Evolutionary conservation across 2,329 filamentous ascomycete species (phyloP).

Genomic region (Tolypocladium pustulatum): DNA sequence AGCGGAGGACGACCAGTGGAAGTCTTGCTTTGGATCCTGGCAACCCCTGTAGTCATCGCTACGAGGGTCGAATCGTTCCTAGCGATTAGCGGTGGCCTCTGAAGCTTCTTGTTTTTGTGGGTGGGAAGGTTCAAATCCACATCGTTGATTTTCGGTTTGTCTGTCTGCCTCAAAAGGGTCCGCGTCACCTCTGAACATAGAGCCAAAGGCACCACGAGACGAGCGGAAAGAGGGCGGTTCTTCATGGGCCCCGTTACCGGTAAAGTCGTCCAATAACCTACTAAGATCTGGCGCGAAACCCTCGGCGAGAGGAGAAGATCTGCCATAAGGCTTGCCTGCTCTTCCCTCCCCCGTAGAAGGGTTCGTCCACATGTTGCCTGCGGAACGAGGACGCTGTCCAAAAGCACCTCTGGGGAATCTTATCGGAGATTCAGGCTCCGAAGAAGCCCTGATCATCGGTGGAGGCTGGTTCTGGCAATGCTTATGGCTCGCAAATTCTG

Average conservation of each 20-base stretch:
- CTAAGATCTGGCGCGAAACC: background rate
- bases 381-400: background rate
- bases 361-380: background rate
- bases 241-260: background rate
- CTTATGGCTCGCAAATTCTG: background rate
- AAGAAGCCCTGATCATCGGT: background rate
- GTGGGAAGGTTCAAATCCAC: constrained; percentile 1
- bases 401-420: constrained; percentile 1
- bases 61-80: constrained; percentile 11
- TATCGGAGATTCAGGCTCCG: background rate
- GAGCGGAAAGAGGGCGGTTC: background rate
- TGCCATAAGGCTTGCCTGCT: background rate
- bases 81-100: constrained; percentile 13
- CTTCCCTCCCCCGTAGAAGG: background rate
- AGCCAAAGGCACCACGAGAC: constrained; percentile 5
- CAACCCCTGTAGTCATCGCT: too few species aligned
- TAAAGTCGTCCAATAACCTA: background rate
- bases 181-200: background rate
- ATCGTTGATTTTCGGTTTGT: background rate
- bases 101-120: constrained; percentile 4
- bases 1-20: background rate
- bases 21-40: background rate
- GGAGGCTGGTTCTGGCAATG: background rate
- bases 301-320: background rate
- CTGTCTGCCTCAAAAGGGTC: background rate